Evolutionary conservation across 352 stramenopile species (phyloP).

Genomic region (Saprolegnia diclina): DNA sequence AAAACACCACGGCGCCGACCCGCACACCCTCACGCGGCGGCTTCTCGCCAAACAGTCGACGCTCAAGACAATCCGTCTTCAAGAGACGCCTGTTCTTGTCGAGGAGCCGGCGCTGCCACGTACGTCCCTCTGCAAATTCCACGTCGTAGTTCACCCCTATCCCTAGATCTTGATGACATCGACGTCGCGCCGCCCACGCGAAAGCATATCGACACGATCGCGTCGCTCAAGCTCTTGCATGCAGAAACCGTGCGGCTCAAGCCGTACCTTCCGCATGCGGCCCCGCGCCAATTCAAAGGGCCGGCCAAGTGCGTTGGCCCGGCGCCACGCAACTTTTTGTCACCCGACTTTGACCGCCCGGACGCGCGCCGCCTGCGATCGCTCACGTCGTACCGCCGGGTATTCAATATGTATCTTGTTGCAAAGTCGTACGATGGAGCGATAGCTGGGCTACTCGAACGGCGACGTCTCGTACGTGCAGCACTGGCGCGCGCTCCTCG

Average conservation of each 20-base stretch:
- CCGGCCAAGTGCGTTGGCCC: not conserved
- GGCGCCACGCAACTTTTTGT: constrained; percentile 7
- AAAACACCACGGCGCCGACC: not conserved
- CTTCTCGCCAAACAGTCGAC: not conserved
- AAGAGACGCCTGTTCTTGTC: too few relatives aligned
- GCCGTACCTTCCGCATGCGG: not conserved
- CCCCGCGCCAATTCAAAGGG: not conserved
- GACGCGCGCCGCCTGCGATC: constrained; percentile 13
- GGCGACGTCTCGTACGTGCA: constrained; percentile 20
- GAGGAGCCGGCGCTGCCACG: too few relatives aligned
- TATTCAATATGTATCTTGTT: too few relatives aligned
- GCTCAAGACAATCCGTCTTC: too few relatives aligned
- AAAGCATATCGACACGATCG: not conserved
- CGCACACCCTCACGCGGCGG: not conserved
- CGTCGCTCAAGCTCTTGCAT: constrained; percentile 12
- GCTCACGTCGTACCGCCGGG: constrained; percentile 23
- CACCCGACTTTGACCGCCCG: constrained; percentile 23
- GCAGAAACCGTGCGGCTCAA: not conserved
- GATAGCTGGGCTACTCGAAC: constrained; percentile 24
- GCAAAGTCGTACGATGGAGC: not conserved
- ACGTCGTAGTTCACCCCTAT: too few relatives aligned
- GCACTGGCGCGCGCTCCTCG: constrained; percentile 21
- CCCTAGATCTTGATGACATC: too few relatives aligned
- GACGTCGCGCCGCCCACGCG: not conserved
- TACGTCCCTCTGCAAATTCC: too few relatives aligned